Evolutionary conservation across 768 basidiomycete genomes (phyloP).

Genomic region (Lactarius akahatsu): DNA sequence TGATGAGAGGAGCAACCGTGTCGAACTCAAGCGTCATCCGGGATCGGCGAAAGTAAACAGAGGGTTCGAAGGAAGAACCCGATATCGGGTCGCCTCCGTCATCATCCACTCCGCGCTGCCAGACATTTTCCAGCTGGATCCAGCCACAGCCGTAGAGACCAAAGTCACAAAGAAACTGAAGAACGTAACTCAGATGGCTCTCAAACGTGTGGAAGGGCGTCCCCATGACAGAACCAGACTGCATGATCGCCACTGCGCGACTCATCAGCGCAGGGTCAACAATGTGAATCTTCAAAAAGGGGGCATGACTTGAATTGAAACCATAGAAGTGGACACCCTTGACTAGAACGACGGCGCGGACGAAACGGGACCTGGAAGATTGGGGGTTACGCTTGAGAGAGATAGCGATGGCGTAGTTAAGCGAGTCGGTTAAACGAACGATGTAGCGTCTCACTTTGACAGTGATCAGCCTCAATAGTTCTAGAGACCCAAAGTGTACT

Average conservation of each 20-base stretch:
- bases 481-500: conserved; percentile 16
- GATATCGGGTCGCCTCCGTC: conserved; percentile 39
- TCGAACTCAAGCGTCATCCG: conserved; percentile 82
- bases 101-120: conserved; percentile 48
- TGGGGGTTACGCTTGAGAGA: conserved; percentile 73
- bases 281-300: conserved; percentile 85
- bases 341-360: conserved; percentile 78
- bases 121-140: conserved; percentile 71
- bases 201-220: conserved; percentile 81
- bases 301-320: conserved; percentile 78
- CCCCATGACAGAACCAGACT: conserved; percentile 79
- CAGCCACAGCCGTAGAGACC: conserved; percentile 93
- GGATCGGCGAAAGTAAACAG: conserved; percentile 65
- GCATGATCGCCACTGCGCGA: conserved; percentile 72
- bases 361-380: conserved; percentile 54
- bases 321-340: conserved; percentile 98
- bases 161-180: conserved; percentile 95
- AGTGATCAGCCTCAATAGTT: neutral
- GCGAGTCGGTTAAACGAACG: conserved; percentile 61
- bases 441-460: conserved; percentile 71
- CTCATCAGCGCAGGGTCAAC: conserved; percentile 67
- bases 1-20: conserved; percentile 73
- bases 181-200: conserved; percentile 81
- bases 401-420: conserved; percentile 84
- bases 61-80: conserved; percentile 42